Evolutionary conservation across 192 early-diverging fungal species (phyloP), one percentile per base, ranked within the genome.

Genomic region (Coemansia sp.): DNA sequence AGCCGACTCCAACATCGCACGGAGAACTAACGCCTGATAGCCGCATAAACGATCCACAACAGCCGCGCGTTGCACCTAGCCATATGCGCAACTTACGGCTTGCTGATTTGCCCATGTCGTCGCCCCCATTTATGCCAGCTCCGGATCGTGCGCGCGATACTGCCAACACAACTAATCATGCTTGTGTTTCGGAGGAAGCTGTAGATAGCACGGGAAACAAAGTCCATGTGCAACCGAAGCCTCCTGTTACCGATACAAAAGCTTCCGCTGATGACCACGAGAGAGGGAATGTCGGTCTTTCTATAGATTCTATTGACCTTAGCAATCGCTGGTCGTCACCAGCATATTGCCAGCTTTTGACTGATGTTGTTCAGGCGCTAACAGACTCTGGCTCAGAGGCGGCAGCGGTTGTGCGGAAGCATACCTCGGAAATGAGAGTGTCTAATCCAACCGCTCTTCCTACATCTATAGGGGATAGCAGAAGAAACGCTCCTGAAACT

Each of bases 281-380:
- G 18, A 32, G 21, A 3, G 12, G 21, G 51, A 3, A 4, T 21
- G 51, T 19, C 4, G 19, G 13, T 16, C 41, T 41, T 54, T 7
- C 41, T 36, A 43, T 48, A 47, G 41, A 18, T 18, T 57, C 60
- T 26, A 18, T 36, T 39, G 56, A 73, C 19, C 9, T 45, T 36
- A 65, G 58, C 8, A 52, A 63, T 2, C 65, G 80, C 41, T 82
- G 80, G 80, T 39, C 64, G 8, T 62, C 67, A 41, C 75, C 74
- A 0, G 76, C 67, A 9, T 82, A 82, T 62, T 78, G 80, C 61
- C 74, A 77, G 69, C 52, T 82, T 41, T 42, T 82, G 61, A 59
- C 80, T 3, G 80, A 82, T 57, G 69, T 82, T n/a, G 74, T 82
- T 41, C 75, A 82, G 37, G 80, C 80, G 19, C 12, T 82, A 45